Percentiles rank a stretch among this genome's conserved stretches.
Conservation (phyloP, 208 protist species). For the Leishmania lainsoni region DNA sequence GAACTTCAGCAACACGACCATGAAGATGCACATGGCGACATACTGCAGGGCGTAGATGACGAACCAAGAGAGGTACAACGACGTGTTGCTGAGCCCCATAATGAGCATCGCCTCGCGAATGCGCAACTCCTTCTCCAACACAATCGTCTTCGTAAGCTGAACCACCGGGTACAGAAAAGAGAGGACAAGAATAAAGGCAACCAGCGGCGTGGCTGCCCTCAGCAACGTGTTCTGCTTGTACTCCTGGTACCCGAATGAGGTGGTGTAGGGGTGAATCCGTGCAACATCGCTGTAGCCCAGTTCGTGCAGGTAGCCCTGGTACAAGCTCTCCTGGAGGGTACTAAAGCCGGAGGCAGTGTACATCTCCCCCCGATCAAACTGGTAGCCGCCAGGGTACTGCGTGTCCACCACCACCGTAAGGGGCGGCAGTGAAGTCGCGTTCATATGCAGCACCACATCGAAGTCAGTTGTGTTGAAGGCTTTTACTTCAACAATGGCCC, state of each 20-base stretch:
- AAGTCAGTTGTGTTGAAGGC: constrained; percentile 37
- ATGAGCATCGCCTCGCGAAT: constrained; percentile 88
- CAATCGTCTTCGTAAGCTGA: constrained; percentile 77
- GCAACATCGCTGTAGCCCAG: constrained; percentile 31
- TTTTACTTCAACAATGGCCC: constrained; percentile 52
- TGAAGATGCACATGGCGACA: constrained; percentile 45
- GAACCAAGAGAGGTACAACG: constrained; percentile 64
- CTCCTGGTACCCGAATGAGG: constrained; percentile 29
- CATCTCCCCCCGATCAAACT: constrained; percentile 37
- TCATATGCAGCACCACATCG: constrained; percentile 54
- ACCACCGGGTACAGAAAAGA: constrained; percentile 77
- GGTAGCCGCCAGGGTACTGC: constrained; percentile 42
- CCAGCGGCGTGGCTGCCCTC: constrained; percentile 36
- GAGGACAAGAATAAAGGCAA: constrained; percentile 70
- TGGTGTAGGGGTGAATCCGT: constrained; percentile 34
- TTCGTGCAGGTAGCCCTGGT: constrained; percentile 41
- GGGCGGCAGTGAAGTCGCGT: constrained; percentile 39
- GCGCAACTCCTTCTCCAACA: constrained; percentile 87
- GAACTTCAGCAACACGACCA: constrained; percentile 49
- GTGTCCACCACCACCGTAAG: constrained; percentile 25
- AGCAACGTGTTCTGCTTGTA: constrained; percentile 59
- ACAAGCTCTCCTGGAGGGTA: constrained; percentile 42
- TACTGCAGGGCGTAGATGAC: constrained; percentile 61
- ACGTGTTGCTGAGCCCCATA: constrained; percentile 73
- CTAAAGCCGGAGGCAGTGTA: constrained; percentile 60